Conservation (phyloP, 371 early-diverging fungal genomes). For the Mucor indicus region DNA sequence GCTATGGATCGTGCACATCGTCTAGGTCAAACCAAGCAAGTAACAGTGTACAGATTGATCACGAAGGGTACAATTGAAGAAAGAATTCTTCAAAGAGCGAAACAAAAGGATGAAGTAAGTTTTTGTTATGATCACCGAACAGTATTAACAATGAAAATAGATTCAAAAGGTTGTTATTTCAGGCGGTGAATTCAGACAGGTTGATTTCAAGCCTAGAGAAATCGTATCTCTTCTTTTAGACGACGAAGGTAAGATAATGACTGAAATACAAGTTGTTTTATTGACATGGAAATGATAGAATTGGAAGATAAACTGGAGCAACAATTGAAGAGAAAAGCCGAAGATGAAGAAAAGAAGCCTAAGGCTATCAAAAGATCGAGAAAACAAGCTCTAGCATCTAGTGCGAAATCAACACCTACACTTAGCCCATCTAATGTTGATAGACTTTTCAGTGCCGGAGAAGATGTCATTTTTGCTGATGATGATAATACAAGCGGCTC, state of each 20-base stretch:
- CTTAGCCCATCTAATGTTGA: slow-evolving; percentile 30
- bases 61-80: slow-evolving; percentile 93
- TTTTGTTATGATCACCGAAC: too few relatives aligned
- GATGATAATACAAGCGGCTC: slow-evolving; percentile 8
- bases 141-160: too few relatives aligned
- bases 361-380: slow-evolving; percentile 37
- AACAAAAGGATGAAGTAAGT: slow-evolving; percentile 84
- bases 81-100: slow-evolving; percentile 85
- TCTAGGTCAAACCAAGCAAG: slow-evolving; percentile 96
- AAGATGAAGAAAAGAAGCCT: slow-evolving; percentile 44
- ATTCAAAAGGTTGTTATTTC: slow-evolving; percentile 97
- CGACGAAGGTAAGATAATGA: slow-evolving; percentile 53
- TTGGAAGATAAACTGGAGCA: slow-evolving; percentile 55
- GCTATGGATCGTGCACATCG: slow-evolving; percentile 98
- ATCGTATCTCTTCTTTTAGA: slow-evolving; percentile 85
- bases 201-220: slow-evolving; percentile 85
- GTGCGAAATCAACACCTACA: slow-evolving; percentile 26
- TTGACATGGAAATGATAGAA: slow-evolving; percentile 21
- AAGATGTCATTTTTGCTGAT: slow-evolving; percentile 33
- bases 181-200: slow-evolving; percentile 84
- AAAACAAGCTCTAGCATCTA: slow-evolving; percentile 25
- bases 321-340: slow-evolving; percentile 60
- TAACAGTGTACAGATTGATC: slow-evolving; percentile 91
- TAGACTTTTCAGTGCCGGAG: slow-evolving; percentile 37
- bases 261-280: neutral